Percentiles rank a stretch among this genome's conserved stretches.
These are phyloP conservation scores for Zalerion maritima DNA, from an alignment of 495 filamentous ascomycete genomes.

Conservation along the genomic window DNA sequence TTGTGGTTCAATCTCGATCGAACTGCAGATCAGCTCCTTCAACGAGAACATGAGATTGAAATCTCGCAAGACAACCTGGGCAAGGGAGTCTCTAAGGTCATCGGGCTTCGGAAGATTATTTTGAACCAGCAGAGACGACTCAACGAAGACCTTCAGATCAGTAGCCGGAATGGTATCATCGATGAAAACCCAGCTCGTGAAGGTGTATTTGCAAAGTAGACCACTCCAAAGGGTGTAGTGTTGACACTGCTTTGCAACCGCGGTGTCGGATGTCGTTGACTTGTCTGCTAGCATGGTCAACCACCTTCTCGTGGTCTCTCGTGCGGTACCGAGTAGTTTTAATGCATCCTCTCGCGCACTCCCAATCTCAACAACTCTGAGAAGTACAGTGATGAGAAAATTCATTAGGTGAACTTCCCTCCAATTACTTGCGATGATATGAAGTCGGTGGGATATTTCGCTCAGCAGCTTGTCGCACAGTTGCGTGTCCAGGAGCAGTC, in stretches of 20 bases:
- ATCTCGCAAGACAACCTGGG: too few species aligned
- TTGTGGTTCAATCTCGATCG: too few species aligned
- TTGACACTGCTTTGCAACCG: conserved; percentile 19
- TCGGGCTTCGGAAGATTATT: too few species aligned
- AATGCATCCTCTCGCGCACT: too few species aligned
- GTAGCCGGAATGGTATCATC: too few species aligned
- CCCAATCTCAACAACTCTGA: conserved; percentile 21
- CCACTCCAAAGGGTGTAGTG: conserved; percentile 31
- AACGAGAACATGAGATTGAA: too few species aligned
- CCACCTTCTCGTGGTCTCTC: conserved; percentile 24
- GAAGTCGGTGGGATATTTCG: conserved; percentile 25
- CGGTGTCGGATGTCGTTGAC: conserved; percentile 22
- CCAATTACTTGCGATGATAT: conserved; percentile 32
- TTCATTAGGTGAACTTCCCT: conserved; percentile 36
- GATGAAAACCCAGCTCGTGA: too few species aligned
- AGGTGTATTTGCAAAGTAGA: conserved; percentile 36
- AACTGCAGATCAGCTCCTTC: too few species aligned
- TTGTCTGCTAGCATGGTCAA: conserved; percentile 28
- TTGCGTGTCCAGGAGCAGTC: conserved; percentile 24
- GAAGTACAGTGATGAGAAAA: conserved; percentile 26
- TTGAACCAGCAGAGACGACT: too few species aligned
- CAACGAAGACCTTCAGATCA: too few species aligned
- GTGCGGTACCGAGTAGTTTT: conserved; percentile 6
- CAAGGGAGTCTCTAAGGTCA: too few species aligned
- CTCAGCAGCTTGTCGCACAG: conserved; percentile 31